These are phyloP conservation scores for Ajuga chamaepitys DNA, from an alignment of 257 asterid genomes.

Conservation along the genomic window DNA sequence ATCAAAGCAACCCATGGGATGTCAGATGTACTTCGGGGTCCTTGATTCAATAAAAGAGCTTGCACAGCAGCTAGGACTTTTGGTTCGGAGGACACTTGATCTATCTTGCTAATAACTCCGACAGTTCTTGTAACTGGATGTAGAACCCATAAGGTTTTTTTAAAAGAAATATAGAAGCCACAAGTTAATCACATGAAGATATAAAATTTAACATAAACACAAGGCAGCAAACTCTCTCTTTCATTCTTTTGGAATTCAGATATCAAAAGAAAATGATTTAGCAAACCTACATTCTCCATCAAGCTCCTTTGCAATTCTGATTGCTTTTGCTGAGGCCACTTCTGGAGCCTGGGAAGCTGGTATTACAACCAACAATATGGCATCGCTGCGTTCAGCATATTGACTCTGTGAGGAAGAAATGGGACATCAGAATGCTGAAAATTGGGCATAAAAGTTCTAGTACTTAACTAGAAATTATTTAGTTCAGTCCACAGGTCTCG, in stretches of 20 bases:
- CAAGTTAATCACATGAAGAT: neutral
- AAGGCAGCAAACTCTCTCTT: neutral
- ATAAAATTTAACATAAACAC: neutral
- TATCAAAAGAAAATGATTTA: conserved; percentile 14
- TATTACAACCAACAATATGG: conserved; percentile 79
- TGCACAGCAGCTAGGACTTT: conserved; percentile 81
- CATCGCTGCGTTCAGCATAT: conserved; percentile 87
- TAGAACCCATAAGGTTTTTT: conserved; percentile 12
- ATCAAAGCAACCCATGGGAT: conserved; percentile 87
- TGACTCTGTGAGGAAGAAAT: conserved; percentile 47
- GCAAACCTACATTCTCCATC: conserved; percentile 85
- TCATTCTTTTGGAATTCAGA: neutral
- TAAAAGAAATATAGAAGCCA: conserved; percentile 17
- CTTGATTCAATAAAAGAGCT: conserved; percentile 71
- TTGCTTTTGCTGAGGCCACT: conserved; percentile 86
- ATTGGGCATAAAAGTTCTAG: neutral
- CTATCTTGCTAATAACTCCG: conserved; percentile 88
- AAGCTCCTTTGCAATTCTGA: conserved; percentile 89
- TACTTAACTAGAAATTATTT: neutral
- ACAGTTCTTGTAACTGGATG: conserved; percentile 77
- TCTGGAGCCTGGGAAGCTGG: conserved; percentile 96
- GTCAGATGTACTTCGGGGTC: conserved; percentile 76
- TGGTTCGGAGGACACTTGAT: conserved; percentile 86
- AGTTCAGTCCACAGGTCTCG: neutral
- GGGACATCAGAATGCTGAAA: conserved; percentile 15